Evolutionary conservation across 1,139 yeast species (phyloP).

Genomic region (Candida sp.): DNA sequence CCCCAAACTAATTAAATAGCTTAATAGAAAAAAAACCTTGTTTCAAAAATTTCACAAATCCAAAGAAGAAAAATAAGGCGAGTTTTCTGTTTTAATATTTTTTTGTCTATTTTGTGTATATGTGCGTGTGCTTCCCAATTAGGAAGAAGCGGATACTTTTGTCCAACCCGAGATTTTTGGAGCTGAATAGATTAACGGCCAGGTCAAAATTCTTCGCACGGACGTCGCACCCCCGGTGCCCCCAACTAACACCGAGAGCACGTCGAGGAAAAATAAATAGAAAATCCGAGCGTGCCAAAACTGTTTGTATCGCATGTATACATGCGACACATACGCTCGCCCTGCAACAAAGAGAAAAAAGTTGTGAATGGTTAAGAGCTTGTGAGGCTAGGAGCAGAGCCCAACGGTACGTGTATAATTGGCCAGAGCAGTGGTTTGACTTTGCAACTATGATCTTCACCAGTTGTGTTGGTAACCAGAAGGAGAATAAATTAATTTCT

Average conservation of each 20-base stretch:
- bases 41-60: not conserved
- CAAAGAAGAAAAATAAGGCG: not conserved
- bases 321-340: too few species aligned
- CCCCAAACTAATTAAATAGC: not conserved
- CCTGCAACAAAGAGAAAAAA: too few species aligned
- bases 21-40: not conserved
- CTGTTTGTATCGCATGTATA: too few species aligned
- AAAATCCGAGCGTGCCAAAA: too few species aligned
- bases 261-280: too few species aligned
- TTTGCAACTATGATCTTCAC: not conserved
- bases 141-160: not conserved
- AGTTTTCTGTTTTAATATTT: not conserved
- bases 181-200: too few species aligned
- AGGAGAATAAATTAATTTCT: not conserved
- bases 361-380: not conserved
- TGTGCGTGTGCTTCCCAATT: not conserved
- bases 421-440: not conserved
- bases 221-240: too few species aligned
- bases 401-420: not conserved
- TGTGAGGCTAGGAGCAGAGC: not conserved
- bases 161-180: not conserved
- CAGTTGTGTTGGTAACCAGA: slow-evolving; percentile 1
- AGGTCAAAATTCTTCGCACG: too few species aligned
- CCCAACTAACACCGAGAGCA: too few species aligned
- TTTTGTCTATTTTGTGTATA: not conserved